Conservation (phyloP, 176 grass and related monocot genomes). For the Lolium multiflorum region DNA sequence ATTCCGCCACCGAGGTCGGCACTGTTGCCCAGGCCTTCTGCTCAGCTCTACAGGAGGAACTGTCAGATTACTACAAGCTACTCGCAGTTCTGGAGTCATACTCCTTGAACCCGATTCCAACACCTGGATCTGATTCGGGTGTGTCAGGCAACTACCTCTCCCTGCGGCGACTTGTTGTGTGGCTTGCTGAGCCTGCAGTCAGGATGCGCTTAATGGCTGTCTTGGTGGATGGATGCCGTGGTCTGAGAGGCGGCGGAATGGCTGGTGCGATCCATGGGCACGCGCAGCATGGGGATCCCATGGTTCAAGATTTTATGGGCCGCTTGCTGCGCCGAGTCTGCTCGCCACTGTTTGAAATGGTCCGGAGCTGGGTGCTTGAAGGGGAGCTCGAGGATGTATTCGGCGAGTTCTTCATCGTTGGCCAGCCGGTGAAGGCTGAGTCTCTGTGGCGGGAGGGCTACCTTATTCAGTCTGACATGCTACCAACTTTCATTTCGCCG, state of each 20-base stretch:
- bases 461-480: constrained; percentile 80
- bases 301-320: constrained; percentile 90
- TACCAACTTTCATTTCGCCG: constrained; percentile 90
- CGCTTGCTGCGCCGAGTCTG: constrained; percentile 75
- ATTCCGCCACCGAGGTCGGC: constrained; percentile 61
- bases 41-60: constrained; percentile 86
- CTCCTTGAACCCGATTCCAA: constrained; percentile 72
- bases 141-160: constrained; percentile 85
- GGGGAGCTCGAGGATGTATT: constrained; percentile 92
- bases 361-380: constrained; percentile 82
- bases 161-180: constrained; percentile 72
- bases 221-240: constrained; percentile 69
- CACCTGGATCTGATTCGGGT: constrained; percentile 74
- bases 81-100: constrained; percentile 79
- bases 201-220: constrained; percentile 94
- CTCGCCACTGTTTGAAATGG: constrained; percentile 98
- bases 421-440: constrained; percentile 83
- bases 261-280: constrained; percentile 79
- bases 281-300: constrained; percentile 86
- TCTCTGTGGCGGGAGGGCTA: constrained; percentile 93
- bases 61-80: constrained; percentile 89
- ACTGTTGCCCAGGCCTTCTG: constrained; percentile 88
- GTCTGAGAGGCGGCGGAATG: constrained; percentile 84
- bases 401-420: constrained; percentile 86
- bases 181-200: constrained; percentile 83